These are phyloP conservation scores for Pythium sukuiense DNA, from an alignment of 352 stramenopile genomes.

Conservation along the genomic window DNA sequence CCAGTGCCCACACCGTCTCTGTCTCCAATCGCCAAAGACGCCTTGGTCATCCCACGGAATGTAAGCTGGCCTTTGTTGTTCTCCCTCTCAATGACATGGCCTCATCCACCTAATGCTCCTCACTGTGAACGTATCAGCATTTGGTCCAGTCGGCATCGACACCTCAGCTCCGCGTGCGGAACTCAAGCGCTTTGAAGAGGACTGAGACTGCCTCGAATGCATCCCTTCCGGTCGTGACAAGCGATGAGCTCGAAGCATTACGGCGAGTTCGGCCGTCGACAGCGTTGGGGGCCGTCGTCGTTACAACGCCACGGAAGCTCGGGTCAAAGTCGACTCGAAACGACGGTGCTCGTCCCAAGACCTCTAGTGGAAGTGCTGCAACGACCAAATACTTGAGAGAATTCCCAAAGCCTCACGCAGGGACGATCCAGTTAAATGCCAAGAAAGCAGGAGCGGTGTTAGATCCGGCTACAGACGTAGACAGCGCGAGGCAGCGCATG, in stretches of 20 bases:
- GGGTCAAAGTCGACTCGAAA: too few relatives aligned
- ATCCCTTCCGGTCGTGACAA: conserved; percentile 3
- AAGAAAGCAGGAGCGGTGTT: conserved; percentile 5
- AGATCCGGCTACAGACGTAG: conserved; percentile 13
- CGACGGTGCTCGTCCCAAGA: conserved; percentile 4
- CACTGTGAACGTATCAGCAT: conserved; percentile 3
- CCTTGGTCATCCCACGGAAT: conserved; percentile 22
- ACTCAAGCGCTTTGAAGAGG: conserved; percentile 9
- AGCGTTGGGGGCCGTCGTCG: conserved; percentile 15
- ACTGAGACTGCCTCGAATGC: not conserved
- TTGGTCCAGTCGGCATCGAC: conserved; percentile 17
- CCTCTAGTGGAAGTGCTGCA: not conserved
- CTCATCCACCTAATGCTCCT: too few relatives aligned
- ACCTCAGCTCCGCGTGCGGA: conserved; percentile 17
- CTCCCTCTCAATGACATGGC: not conserved
- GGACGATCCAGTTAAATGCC: conserved; percentile 35
- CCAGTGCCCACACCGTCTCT: conserved; percentile 14
- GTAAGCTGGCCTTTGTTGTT: conserved; percentile 7
- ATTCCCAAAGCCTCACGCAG: conserved; percentile 53
- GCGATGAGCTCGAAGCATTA: conserved; percentile 16
- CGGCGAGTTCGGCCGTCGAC: conserved; percentile 18
- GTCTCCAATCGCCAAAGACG: conserved; percentile 21
- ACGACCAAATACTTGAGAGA: conserved; percentile 49
- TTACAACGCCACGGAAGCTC: conserved; percentile 4
- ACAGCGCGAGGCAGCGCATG: conserved; percentile 34